Evolutionary conservation across 441 rosid genomes (phyloP).

Genomic region (Flueggea neowawraea): DNA sequence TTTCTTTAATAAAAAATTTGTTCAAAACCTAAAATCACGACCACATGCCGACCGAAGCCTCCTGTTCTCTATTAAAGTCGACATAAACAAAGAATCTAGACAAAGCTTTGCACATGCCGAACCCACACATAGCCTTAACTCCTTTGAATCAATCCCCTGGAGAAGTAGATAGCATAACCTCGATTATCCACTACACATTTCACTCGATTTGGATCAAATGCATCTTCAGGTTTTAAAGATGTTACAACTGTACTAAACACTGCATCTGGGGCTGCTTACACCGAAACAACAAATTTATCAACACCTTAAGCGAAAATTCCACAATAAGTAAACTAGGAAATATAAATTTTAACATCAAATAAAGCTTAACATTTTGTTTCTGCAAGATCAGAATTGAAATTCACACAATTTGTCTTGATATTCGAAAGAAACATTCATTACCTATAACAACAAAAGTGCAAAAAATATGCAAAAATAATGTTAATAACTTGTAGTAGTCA

Average conservation of each 20-base stretch:
- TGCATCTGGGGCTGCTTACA: slow-evolving; percentile 87
- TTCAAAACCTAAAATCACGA: no score
- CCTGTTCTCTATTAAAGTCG: no score
- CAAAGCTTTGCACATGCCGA: no score
- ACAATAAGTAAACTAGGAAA: no score
- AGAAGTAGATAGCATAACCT: slow-evolving; percentile 89
- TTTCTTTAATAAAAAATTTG: no score
- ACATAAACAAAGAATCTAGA: no score
- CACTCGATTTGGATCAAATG: slow-evolving; percentile 85
- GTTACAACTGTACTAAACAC: slow-evolving; percentile 97
- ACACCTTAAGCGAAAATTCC: not conserved
- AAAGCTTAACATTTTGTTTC: not conserved
- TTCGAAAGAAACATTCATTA: not conserved
- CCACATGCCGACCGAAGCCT: no score
- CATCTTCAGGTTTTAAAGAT: slow-evolving; percentile 83
- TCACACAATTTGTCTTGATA: not conserved
- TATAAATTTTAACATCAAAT: not conserved
- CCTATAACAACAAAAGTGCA: not conserved
- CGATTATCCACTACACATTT: slow-evolving; percentile 77
- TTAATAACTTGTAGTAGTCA: not conserved
- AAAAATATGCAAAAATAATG: not conserved
- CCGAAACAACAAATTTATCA: not conserved
- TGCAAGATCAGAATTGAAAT: slow-evolving; percentile 1
- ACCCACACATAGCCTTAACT: no score
- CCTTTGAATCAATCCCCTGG: slow-evolving; percentile 93